Base-by-base conservation (phyloP, 2,329 filamentous ascomycete species). In the Diaporthe aspalathi region DNA sequence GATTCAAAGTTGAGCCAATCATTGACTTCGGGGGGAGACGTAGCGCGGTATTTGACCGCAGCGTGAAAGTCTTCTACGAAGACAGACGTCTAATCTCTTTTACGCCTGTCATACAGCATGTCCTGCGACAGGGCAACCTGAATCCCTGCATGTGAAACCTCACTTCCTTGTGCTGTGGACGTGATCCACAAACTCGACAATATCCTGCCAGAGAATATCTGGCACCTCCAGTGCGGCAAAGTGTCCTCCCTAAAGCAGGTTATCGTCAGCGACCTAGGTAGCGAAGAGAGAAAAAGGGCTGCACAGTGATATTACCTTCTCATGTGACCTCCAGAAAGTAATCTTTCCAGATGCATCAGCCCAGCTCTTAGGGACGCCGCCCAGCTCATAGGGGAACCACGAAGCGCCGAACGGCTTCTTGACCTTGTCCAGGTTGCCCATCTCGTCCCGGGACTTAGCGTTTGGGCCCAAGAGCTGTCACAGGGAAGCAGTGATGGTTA, bases 141-240 rank as follows among this genome's bases (percentile, higher is more conserved):
- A 6, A 20, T 12, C 20, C 4, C 35, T 14, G 20, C n/a, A n/a
- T n/a, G n/a, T n/a, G n/a, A 32, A 2, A 17, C n/a, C 2, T 63
- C 12, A 63, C 60, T 63, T 63, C 43, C 43, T 63, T 35, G 60
- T 63, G 20, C 20, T 8, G 12, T 63, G 2, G 22, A 72, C 49
- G 8, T 69, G 38, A 3, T 68, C 20, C 5, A 76, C 76, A 78
- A 82, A 87, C 40, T 80, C 80, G 73, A 86, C 83, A 1, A 86
- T 73, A 78, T 87, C 85, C n/a, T 73, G 76, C 70, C 81, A 77
- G 40, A 87, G 76, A 29, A 72, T 76, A 45, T 78, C 78, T 1
- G 84, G 83, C 57, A 78, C 76, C 75, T 87, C 84, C 65, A 87
- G 72, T 7, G 81, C 80, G 20, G 88, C 86, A 75, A 89, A 89